phyloP scores from a whole-genome alignment of 768 basidiomycete species.

The Mycena pura region DNA sequence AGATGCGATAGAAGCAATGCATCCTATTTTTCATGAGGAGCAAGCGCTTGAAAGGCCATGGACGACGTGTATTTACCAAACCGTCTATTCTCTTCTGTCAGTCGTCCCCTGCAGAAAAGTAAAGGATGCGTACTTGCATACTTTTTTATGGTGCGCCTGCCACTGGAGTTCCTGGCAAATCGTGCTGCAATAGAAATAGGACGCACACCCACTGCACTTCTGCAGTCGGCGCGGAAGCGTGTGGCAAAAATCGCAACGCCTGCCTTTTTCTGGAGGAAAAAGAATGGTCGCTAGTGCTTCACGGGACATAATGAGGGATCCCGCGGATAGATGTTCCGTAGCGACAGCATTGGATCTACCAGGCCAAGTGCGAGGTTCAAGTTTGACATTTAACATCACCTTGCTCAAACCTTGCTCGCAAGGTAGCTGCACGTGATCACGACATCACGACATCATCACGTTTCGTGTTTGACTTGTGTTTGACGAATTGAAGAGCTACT shows the following conservation, averaged over 20 bases:
- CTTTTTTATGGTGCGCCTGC: slow-evolving; percentile 66
- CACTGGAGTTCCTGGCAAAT: slow-evolving; percentile 74
- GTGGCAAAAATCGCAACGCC: slow-evolving; percentile 73
- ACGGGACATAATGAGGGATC: slow-evolving; percentile 55
- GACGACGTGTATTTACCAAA: slow-evolving; percentile 57
- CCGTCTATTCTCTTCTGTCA: slow-evolving; percentile 9
- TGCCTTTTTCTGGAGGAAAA: slow-evolving; percentile 62
- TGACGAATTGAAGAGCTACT: no score
- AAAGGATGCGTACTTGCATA: slow-evolving; percentile 62
- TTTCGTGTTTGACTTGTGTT: no score
- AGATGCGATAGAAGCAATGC: slow-evolving; percentile 70
- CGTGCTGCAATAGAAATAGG: slow-evolving; percentile 76
- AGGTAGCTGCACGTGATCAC: no score
- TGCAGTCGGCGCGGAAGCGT: slow-evolving; percentile 47
- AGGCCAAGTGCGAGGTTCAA: slow-evolving; percentile 55
- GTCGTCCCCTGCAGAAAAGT: no score
- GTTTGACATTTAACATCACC: slow-evolving; percentile 18
- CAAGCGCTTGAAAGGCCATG: slow-evolving; percentile 52
- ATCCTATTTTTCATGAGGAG: slow-evolving; percentile 62
- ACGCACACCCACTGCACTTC: slow-evolving; percentile 69
- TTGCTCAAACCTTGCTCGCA: no score
- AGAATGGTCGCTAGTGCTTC: slow-evolving; percentile 55
- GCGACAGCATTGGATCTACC: slow-evolving; percentile 58
- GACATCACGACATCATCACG: no score
- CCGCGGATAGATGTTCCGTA: slow-evolving; percentile 43